A percentile compares a stretch with the other conserved stretches of the same genome.
These are phyloP conservation scores for Russula sp. DNA, from an alignment of 768 basidiomycete genomes.

Conservation along the genomic window DNA sequence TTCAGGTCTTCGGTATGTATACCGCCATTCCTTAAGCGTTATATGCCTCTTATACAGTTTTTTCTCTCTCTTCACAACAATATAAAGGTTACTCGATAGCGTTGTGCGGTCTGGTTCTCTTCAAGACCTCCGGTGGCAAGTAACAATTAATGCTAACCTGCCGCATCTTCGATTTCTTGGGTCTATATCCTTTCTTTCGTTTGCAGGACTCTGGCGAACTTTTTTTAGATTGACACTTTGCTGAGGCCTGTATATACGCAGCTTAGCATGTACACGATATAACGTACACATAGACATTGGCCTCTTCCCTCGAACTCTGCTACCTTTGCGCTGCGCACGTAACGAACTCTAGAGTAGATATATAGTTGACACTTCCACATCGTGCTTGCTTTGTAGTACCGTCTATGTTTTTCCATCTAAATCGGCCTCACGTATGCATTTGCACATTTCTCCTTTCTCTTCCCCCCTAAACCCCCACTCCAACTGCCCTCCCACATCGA, in stretches of 20 bases:
- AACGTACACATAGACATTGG: slow-evolving; percentile 3
- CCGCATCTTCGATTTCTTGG: not conserved
- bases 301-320: not conserved
- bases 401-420: not conserved
- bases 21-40: not conserved
- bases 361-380: not conserved
- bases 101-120: slow-evolving; percentile 73
- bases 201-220: not conserved
- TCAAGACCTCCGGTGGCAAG: slow-evolving; percentile 69
- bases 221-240: not conserved
- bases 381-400: not conserved
- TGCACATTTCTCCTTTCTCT: not conserved
- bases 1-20: slow-evolving; percentile 73
- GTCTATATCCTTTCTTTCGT: not conserved
- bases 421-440: not conserved
- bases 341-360: slow-evolving; percentile 1
- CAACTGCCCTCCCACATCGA: too few species aligned
- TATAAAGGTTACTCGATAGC: slow-evolving; percentile 78
- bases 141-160: slow-evolving; percentile 23
- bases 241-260: not conserved
- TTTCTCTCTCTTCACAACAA: not conserved
- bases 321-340: not conserved
- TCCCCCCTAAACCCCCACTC: not conserved
- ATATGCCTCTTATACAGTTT: not conserved
- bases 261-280: not conserved